Evolutionary conservation across 2,329 filamentous ascomycete species (phyloP).

Genomic region (Penicillium sp.): DNA sequence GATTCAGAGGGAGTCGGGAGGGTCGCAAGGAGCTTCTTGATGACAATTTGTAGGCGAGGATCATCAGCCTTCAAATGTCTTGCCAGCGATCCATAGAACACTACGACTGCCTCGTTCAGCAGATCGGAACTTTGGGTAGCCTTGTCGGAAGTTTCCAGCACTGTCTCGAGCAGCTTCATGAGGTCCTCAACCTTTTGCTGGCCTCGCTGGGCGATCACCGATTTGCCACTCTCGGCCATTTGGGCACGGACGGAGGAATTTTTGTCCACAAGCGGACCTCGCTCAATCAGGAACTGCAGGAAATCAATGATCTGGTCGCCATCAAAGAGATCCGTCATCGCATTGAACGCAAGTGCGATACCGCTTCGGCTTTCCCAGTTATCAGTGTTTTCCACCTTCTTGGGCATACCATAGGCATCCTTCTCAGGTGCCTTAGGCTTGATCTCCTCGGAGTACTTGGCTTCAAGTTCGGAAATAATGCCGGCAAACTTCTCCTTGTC

Average conservation of each 20-base stretch:
- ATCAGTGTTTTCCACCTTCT: slow-evolving; percentile 83
- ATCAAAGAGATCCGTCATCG: slow-evolving; percentile 73
- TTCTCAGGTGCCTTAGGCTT: slow-evolving; percentile 82
- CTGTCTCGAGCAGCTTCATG: slow-evolving; percentile 89
- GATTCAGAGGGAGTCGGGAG: slow-evolving; percentile 94
- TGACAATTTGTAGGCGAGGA: slow-evolving; percentile 81
- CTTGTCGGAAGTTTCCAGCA: slow-evolving; percentile 83
- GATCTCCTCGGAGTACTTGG: slow-evolving; percentile 75
- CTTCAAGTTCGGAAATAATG: slow-evolving; percentile 68
- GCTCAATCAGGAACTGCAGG: slow-evolving; percentile 81
- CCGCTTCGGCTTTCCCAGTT: slow-evolving; percentile 92
- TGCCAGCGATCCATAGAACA: slow-evolving; percentile 93
- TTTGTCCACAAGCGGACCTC: slow-evolving; percentile 84
- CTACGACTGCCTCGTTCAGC: slow-evolving; percentile 95
- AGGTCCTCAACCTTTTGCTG: slow-evolving; percentile 81
- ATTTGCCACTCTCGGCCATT: slow-evolving; percentile 89
- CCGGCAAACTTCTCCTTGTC: slow-evolving; percentile 64
- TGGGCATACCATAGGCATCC: slow-evolving; percentile 93
- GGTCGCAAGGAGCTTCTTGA: slow-evolving; percentile 82
- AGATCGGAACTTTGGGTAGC: slow-evolving; percentile 81
- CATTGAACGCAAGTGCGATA: slow-evolving; percentile 83
- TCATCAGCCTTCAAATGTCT: slow-evolving; percentile 86
- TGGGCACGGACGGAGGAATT: slow-evolving; percentile 77
- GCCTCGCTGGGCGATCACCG: slow-evolving; percentile 79
- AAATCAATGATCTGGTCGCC: slow-evolving; percentile 74